Evolutionary conservation across 2,329 filamentous ascomycete genomes (phyloP).

Genomic region (Pseudogymnoascus sp.): DNA sequence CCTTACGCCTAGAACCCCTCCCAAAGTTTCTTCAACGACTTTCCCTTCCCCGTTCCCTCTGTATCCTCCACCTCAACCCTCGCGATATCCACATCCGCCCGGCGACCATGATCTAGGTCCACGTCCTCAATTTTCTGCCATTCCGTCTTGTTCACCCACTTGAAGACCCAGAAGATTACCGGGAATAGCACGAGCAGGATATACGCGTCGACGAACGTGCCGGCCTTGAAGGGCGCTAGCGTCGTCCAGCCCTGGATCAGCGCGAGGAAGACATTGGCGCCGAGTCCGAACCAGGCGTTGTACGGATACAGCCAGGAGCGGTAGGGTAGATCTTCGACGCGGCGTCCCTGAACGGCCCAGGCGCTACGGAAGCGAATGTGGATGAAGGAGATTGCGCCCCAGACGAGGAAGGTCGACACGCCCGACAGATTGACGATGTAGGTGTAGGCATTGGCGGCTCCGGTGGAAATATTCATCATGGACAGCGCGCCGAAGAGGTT

Average conservation of each 20-base stretch:
- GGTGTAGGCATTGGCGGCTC: conserved; percentile 54
- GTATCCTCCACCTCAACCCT: conserved; percentile 26
- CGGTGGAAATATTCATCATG: conserved; percentile 67
- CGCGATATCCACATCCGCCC: conserved; percentile 45
- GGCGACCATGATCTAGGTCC: conserved; percentile 48
- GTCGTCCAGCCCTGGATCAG: conserved; percentile 55
- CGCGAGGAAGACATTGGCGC: conserved; percentile 50
- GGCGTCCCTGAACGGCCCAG: conserved; percentile 51
- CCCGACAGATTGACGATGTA: conserved; percentile 66
- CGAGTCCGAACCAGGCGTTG: conserved; percentile 51
- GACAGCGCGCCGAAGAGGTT: conserved; percentile 63
- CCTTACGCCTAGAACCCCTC: not conserved
- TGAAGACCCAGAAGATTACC: conserved; percentile 48
- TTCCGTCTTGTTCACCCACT: conserved; percentile 45
- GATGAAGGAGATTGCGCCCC: conserved; percentile 61
- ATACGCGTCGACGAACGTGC: conserved; percentile 56
- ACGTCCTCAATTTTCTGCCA: conserved; percentile 44
- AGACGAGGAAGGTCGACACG: conserved; percentile 64
- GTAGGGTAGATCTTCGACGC: conserved; percentile 47
- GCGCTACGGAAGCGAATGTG: conserved; percentile 64
- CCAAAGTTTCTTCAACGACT: conserved; percentile 2
- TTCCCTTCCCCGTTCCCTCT: not conserved
- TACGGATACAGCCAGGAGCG: conserved; percentile 46
- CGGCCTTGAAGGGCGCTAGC: conserved; percentile 48
- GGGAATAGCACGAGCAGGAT: conserved; percentile 52